Percentiles rank a stretch among this genome's conserved stretches.
These are phyloP conservation scores for Colletotrichum lini DNA, from an alignment of 2,329 filamentous ascomycete species.

Conservation along the genomic window DNA sequence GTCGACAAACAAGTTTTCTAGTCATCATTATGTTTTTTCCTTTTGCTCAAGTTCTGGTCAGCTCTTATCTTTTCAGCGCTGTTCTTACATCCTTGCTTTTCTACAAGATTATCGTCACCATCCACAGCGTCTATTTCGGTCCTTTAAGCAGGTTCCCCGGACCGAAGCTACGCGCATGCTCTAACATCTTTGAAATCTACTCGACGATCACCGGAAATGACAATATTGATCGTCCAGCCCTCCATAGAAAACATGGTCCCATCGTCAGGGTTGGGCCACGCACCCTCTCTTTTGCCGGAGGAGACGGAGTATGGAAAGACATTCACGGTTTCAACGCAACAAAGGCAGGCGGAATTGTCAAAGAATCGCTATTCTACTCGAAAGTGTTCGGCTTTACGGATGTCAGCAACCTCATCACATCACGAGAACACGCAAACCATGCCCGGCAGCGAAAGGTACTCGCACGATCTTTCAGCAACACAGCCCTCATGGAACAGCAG, in stretches of 20 bases:
- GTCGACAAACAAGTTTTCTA: too few relatives aligned
- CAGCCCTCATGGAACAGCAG: conserved; percentile 21
- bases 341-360: conserved; percentile 6
- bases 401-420: neutral
- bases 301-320: conserved; percentile 16
- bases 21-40: too few relatives aligned
- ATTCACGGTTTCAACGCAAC: conserved; percentile 13
- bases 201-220: neutral
- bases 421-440: conserved; percentile 9
- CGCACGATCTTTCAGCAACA: conserved; percentile 14
- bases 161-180: neutral
- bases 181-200: neutral
- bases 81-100: neutral
- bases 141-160: neutral
- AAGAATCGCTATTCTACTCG: conserved; percentile 1
- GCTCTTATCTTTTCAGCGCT: neutral
- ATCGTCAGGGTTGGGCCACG: neutral
- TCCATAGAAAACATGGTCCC: neutral
- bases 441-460: conserved; percentile 21
- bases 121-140: neutral
- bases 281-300: conserved; percentile 3
- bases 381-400: neutral
- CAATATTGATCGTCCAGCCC: neutral
- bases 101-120: neutral
- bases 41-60: too few relatives aligned